These are phyloP conservation scores for Beauveria varroae DNA, from an alignment of 2,329 filamentous ascomycete species.

Conservation along the genomic window DNA sequence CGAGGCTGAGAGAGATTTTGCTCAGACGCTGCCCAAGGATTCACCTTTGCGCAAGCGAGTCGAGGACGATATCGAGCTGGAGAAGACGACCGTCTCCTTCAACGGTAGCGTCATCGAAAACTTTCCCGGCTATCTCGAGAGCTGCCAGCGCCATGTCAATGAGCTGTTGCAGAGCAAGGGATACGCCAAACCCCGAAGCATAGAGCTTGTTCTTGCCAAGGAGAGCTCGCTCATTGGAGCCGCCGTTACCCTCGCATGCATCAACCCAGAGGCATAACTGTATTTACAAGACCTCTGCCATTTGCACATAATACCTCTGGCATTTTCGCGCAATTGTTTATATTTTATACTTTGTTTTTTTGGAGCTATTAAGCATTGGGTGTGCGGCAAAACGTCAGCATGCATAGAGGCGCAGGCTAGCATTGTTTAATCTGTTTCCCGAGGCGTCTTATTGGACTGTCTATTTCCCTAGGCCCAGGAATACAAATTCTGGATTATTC, in stretches of 20 bases:
- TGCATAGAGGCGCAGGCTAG: slow-evolving; percentile 16
- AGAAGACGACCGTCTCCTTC: slow-evolving; percentile 59
- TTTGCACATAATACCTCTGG: slow-evolving; percentile 9
- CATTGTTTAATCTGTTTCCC: slow-evolving; percentile 11
- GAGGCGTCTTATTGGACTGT: slow-evolving; percentile 9
- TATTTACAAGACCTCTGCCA: slow-evolving; percentile 6
- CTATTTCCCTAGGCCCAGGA: slow-evolving; percentile 9
- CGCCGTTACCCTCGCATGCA: slow-evolving; percentile 57
- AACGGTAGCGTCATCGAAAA: slow-evolving; percentile 75
- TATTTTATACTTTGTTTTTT: slow-evolving; percentile 5
- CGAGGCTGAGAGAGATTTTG: slow-evolving; percentile 35
- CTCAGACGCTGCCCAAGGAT: slow-evolving; percentile 21
- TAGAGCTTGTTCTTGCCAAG: slow-evolving; percentile 60
- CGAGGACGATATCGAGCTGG: slow-evolving; percentile 41
- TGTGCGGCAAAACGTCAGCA: slow-evolving; percentile 13
- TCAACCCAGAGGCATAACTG: slow-evolving; percentile 18
- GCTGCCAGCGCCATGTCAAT: slow-evolving; percentile 58
- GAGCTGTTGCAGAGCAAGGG: slow-evolving; percentile 38
- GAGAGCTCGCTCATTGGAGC: slow-evolving; percentile 72
- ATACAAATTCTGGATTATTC: not conserved
- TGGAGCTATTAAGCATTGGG: slow-evolving; percentile 4
- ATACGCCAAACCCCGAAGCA: slow-evolving; percentile 31
- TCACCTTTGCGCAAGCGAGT: slow-evolving; percentile 34
- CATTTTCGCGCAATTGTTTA: not conserved
- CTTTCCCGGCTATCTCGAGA: slow-evolving; percentile 59